Evolutionary conservation across 108 stramenopile species (phyloP), one percentile per base, ranked within the genome.

Genomic region (Discostella pseudostelligera): DNA sequence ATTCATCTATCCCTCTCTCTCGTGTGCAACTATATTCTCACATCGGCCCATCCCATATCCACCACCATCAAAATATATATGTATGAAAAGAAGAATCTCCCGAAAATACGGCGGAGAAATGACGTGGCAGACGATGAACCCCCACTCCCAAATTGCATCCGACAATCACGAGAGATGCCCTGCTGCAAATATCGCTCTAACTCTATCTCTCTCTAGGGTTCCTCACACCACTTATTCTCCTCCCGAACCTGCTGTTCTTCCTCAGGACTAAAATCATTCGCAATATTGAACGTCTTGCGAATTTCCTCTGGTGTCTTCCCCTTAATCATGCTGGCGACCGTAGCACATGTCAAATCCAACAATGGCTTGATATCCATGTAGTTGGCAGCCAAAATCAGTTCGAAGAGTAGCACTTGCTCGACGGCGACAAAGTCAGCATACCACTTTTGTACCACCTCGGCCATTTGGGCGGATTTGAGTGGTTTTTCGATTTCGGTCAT

Each of bases 191-290:
- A 32, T 5, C 5, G 5, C 5, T 4, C 32, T 32, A 5, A 3
- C 32, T 47, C 43, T 17, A 11, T 26, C n/a, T 11, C 14, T 29
- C 40, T 61, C 79, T 90, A 97, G n/a, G 98, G 93, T 62, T 98
- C 98, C 82, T 99, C 99, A 56, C 97, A 97, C 99, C 99, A 99
- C 81, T 99, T 98, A 88, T 99, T 99, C 87, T 99, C 98, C 76
- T 99, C 98, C 39, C 97, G 85, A 8, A 99, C 98, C 79, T 96
- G 97, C 16, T 97, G 97, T 87, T 99, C 99, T 68, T 99, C 98
- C 69, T 99, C 98, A 2, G 98, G 99, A 47, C 96, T 94, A 80
- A 99, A 99, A 78, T 99, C 98, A 78, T 99, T 99, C 50, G 85
- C 87, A 76, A 99, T 98, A 81, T 98, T 98, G 84, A 99, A 99